These are phyloP conservation scores for Parmales sp. DNA, from an alignment of 108 stramenopile genomes.

Conservation along the genomic window DNA sequence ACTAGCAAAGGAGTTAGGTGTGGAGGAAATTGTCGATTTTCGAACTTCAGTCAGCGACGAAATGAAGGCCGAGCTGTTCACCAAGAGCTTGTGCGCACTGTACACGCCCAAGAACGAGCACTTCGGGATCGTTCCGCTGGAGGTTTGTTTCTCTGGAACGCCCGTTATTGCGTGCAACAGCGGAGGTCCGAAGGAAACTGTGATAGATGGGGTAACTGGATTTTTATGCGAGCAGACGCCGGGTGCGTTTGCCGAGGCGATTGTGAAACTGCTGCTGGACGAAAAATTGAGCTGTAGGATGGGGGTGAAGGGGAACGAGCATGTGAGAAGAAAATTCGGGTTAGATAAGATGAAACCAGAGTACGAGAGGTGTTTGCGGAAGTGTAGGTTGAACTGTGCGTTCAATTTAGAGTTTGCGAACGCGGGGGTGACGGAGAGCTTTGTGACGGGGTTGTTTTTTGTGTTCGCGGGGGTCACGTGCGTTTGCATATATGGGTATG, in stretches of 20 bases:
- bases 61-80: slow-evolving; percentile 52
- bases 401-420: too few relatives aligned
- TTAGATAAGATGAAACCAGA: slow-evolving; percentile 46
- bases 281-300: slow-evolving; percentile 35
- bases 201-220: slow-evolving; percentile 74
- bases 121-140: slow-evolving; percentile 98
- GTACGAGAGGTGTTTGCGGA: too few relatives aligned
- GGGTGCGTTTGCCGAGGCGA: slow-evolving; percentile 55
- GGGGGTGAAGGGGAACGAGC: slow-evolving; percentile 50
- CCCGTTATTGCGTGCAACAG: slow-evolving; percentile 70
- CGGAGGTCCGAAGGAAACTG: slow-evolving; percentile 89
- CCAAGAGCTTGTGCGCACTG: slow-evolving; percentile 57
- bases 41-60: slow-evolving; percentile 63
- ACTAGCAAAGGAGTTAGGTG: neutral
- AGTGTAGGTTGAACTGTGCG: too few relatives aligned
- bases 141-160: slow-evolving; percentile 85
- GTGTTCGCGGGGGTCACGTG: too few relatives aligned
- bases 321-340: slow-evolving; percentile 53
- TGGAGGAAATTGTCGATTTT: slow-evolving; percentile 44
- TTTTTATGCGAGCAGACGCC: slow-evolving; percentile 60
- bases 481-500: too few relatives aligned
- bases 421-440: too few relatives aligned
- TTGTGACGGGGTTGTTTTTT: too few relatives aligned
- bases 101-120: slow-evolving; percentile 95
- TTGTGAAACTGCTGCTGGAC: slow-evolving; percentile 35